Base-by-base conservation (phyloP, 2,329 filamentous ascomycete species). In the Fusarium verrucosum region DNA sequence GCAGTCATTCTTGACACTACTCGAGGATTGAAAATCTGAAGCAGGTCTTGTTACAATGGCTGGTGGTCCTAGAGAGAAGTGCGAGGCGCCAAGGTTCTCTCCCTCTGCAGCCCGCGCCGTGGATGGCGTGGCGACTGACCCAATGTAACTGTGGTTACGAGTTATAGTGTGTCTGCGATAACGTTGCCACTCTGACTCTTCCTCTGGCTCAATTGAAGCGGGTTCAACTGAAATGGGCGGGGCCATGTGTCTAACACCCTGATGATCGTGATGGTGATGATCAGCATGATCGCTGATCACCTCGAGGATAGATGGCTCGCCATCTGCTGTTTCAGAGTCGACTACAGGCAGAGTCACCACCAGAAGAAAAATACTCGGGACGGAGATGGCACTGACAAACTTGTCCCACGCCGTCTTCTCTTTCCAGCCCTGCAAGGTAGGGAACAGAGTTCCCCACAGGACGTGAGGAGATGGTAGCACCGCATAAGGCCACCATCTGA, bases 281-380 rank as follows among this genome's bases (percentile, higher is more conserved):
- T 65, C 55, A 5, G 72, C 62, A 32, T 72, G 69, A 22, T 80
- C 78, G 10, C 73, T 57, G 8, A 73, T 45, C 10, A 58, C 69
- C 7, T 71, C 72, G 5, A 69, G 60, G 9, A 69, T n/a, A 7
- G 70, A 73, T 20, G 47, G 53, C 16, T 71, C 70, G 7, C 72
- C 73, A 6, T 87, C 84, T 9, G 84, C 82, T 19, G 86, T 83
- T 37, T 86, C 84, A 2, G 86, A 85, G 70, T 98, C 94, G 7
- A 97, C 92, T 1, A 99, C 93, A 1, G 96, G 95, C 6, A 99
- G 77, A 1, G 95, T 99, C 42, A 95, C 87, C 1, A 94, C 94
- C 5, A 99, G 82, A 3, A 98, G 79, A 62, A 99, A 92, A 33
- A 99, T 92, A 69, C 91, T 96, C 2, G 94, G 92, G n/a, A 92